Conservation (phyloP, 768 basidiomycete genomes). For the Tephrocybe sp. region DNA sequence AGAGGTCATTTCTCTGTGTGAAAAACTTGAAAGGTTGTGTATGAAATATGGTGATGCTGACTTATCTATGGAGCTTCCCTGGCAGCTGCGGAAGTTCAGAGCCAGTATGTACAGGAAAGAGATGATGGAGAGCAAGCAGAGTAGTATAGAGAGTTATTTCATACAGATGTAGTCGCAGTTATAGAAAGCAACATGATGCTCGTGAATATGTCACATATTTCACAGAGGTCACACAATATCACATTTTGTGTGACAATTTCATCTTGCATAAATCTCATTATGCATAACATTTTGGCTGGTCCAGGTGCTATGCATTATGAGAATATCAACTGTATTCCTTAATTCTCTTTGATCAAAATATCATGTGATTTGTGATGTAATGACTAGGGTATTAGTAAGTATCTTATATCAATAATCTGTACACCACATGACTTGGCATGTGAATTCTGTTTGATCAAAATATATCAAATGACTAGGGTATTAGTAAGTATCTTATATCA, state of each 20-base stretch:
- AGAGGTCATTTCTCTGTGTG: too few species aligned
- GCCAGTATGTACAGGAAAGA: neutral
- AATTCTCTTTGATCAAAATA: too few species aligned
- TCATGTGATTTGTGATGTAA: too few species aligned
- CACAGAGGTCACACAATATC: neutral
- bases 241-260: conserved; percentile 2
- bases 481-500: too few species aligned
- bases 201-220: neutral
- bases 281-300: neutral
- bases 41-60: conserved; percentile 2
- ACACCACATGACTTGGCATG: too few species aligned
- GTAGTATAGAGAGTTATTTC: neutral
- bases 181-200: neutral
- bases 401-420: too few species aligned
- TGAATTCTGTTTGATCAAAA: too few species aligned
- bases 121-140: neutral
- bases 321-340: neutral
- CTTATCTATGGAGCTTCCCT: conserved; percentile 5
- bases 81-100: conserved; percentile 6
- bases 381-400: too few species aligned
- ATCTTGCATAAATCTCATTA: conserved; percentile 6
- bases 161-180: neutral
- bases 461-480: too few species aligned
- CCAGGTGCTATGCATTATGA: neutral
- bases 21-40: too few species aligned